Evolutionary conservation across 331 rosid species (phyloP).

Genomic region (Acacia concinna): DNA sequence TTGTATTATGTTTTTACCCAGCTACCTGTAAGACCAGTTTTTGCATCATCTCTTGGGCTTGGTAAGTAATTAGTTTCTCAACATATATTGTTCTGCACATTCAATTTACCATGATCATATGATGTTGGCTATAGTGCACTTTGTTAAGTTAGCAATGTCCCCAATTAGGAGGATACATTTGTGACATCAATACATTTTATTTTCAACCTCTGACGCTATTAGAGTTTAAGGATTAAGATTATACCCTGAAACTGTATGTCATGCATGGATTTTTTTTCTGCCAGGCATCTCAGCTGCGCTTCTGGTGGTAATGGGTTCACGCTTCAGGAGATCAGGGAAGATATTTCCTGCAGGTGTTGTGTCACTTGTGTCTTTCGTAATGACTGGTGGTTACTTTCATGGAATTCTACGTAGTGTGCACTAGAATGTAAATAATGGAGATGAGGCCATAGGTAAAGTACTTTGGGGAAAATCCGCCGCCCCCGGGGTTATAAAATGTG

Average conservation of each 20-base stretch:
- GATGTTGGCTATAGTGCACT: neutral
- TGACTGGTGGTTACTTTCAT: conserved; percentile 95
- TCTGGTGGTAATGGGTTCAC: conserved; percentile 90
- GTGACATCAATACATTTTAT: too few relatives aligned
- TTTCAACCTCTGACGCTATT: neutral
- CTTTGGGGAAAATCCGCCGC: conserved; percentile 23
- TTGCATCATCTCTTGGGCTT: conserved; percentile 91
- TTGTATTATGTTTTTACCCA: conserved; percentile 59
- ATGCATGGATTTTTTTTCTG: neutral
- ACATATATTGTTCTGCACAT: conserved; percentile 13
- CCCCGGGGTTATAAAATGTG: neutral
- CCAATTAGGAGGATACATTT: neutral
- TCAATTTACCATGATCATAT: neutral
- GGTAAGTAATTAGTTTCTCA: conserved; percentile 53
- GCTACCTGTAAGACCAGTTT: conserved; percentile 77
- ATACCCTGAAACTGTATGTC: neutral
- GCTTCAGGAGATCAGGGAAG: conserved; percentile 91
- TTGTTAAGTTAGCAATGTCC: neutral
- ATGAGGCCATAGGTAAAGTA: conserved; percentile 22
- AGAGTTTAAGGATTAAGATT: neutral
- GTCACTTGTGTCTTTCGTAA: conserved; percentile 76
- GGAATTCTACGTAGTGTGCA: conserved; percentile 82
- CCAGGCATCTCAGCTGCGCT: conserved; percentile 91
- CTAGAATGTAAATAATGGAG: conserved; percentile 42
- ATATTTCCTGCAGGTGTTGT: conserved; percentile 95